Evolutionary conservation across 208 protist species (phyloP), one percentile per base, ranked within the genome.

Genomic region (Leishmania tropica): DNA sequence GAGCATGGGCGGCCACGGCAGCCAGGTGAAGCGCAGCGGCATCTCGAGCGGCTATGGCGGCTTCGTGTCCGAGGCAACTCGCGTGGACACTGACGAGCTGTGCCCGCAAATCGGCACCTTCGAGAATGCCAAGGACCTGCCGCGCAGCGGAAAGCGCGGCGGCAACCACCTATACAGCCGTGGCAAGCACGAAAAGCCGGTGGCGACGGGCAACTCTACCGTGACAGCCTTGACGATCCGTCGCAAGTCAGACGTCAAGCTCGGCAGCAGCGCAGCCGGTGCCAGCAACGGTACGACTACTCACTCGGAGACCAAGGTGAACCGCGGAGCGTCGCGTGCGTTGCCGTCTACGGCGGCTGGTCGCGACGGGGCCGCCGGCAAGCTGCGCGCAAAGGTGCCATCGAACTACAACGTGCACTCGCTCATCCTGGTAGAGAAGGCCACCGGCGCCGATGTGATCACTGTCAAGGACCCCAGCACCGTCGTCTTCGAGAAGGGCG

Each of bases 401-500:
- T 81, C 85, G 31, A 94, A 93, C 87, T 94, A 93, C 86, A 89
- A 96, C 78, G 84, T 96, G 68, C 93, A 96, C 85, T 89, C 93
- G 40, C 86, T 96, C 42, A 76, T 94, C 60, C 67, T 96, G 31
- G 83, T 94, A 24, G 90, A 94, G 71, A 86, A 80, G 40, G 70
- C 45, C 45, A 78, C 83, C 21, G 72, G 40, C 58, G 62, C 58
- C 8, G 51, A 62, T 15, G 73, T 85, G 51, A 80, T 78, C 42
- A 82, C 78, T 42, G 85, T 94, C 24, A 89, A 87, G 81, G 87
- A 94, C 83, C 85, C 90, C 35, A 88, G 86, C 70, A 90, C 85
- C 0, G 76, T 96, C 5, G 77, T 92, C 28, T 90, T 86, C 68
- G 85, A 90, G 81, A 88, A 92, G 72, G 79, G 75, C 58, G 93